These are phyloP conservation scores for Penicillium sp. DNA, from an alignment of 2,329 filamentous ascomycete species.

Conservation along the genomic window DNA sequence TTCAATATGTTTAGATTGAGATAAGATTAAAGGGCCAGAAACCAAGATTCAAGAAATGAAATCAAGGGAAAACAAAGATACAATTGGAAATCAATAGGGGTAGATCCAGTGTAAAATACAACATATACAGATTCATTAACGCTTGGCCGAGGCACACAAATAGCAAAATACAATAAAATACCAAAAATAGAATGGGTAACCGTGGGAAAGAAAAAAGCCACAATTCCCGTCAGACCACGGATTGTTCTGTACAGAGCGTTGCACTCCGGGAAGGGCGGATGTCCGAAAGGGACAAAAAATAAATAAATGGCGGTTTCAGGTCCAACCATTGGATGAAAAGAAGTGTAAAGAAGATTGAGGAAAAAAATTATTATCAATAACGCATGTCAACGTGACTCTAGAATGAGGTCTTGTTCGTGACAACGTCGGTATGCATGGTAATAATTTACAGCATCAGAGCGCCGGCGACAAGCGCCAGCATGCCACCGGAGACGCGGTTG, in stretches of 20 bases:
- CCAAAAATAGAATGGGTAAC: not conserved
- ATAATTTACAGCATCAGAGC: slow-evolving; percentile 35
- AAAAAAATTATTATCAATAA: slow-evolving; percentile 2
- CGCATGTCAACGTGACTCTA: not conserved
- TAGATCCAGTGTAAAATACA: not conserved
- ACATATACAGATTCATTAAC: not conserved
- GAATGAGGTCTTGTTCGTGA: not conserved
- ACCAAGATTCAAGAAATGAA: not conserved
- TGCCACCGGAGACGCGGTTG: slow-evolving; percentile 36
- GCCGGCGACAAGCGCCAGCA: slow-evolving; percentile 38
- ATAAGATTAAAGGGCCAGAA: not conserved
- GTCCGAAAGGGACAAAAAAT: not conserved
- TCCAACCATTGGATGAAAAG: slow-evolving; percentile 1
- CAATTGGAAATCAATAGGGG: not conserved
- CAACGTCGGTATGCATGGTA: not conserved
- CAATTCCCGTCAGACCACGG: not conserved
- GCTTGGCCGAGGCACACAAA: not conserved
- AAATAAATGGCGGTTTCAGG: not conserved
- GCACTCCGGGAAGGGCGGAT: not conserved
- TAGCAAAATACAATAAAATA: not conserved
- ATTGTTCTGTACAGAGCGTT: slow-evolving; percentile 1
- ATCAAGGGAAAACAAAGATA: not conserved
- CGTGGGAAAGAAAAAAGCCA: not conserved
- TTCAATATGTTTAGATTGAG: not conserved
- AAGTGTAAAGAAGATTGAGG: not conserved